Base-by-base conservation (phyloP, 345 rosid genomes). In the Conringia planisiliqua region DNA sequence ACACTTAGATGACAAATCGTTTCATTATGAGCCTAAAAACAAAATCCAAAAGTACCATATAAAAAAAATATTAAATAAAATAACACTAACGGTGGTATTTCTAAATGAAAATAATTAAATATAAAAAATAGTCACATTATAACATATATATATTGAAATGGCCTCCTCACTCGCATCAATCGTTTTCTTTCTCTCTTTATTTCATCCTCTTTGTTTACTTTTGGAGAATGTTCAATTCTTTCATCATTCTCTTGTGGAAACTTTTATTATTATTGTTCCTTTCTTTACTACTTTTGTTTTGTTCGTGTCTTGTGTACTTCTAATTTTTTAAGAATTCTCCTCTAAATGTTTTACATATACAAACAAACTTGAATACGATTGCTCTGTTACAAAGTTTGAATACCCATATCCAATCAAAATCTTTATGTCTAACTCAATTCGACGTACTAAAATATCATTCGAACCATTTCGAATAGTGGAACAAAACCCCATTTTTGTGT, bases 161-260 rank as follows among this genome's bases (percentile, higher is more conserved):
- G 74, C 65, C 63, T 47, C 65, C 63, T 47, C 22, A 33, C 48
- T 77, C 47, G 77, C 81, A 78, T 78, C 77, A 78, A 66, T 78
- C 81, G 64, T 59, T 71, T 16, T 71, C 81, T 38, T 77, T 66
- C 56, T 66, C 81, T 71, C 81, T 77, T 77, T 77, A 77, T 58
- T 71, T 71, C 80, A 63, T 27, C 61, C 55, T 65, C 76, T 71
- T 57, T 64, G 68, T 71, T 77, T 78, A 59, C 81, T 78, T 78
- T 78, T 71, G 62, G 66, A 75, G 81, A 78, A 56, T 70, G 85
- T 86, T 88, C 90, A 83, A 82, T 79, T 81, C 81, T 85, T 79
- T 79, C 88, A 88, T 88, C 89, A 88, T 86, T 88, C 85, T 70
- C 55, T 79, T 64, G 84, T 32, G 75, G 92, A 84, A 80, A 81